Evolutionary conservation across 2,329 filamentous ascomycete genomes (phyloP).

Genomic region (Colletotrichum spaethianum): DNA sequence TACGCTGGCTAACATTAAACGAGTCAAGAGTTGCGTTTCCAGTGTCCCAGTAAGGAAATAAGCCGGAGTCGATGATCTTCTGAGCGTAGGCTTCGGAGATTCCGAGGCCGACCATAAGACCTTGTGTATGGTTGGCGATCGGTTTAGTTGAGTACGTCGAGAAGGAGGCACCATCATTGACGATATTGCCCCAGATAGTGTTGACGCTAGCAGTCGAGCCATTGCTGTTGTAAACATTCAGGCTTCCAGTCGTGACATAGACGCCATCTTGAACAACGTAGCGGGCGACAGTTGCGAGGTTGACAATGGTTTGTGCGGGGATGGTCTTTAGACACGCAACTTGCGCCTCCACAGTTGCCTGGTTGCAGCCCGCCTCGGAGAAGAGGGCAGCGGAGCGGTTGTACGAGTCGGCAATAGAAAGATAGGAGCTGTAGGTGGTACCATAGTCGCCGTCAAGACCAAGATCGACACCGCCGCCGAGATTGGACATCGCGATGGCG

Average conservation of each 20-base stretch:
- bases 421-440: not conserved
- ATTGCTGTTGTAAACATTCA: not conserved
- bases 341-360: not conserved
- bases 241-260: not conserved
- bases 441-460: slow-evolving; percentile 46
- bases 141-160: not conserved
- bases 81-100: not conserved
- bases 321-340: not conserved
- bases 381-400: not conserved
- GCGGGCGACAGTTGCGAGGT: not conserved
- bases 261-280: not conserved
- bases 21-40: slow-evolving; percentile 47
- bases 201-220: not conserved
- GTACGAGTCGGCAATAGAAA: not conserved
- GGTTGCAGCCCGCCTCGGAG: not conserved
- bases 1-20: slow-evolving; percentile 67
- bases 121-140: not conserved
- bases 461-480: slow-evolving; percentile 65
- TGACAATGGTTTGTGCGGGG: not conserved
- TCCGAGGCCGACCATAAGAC: not conserved
- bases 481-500: slow-evolving; percentile 64
- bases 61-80: not conserved
- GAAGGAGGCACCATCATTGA: not conserved
- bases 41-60: slow-evolving; percentile 47
- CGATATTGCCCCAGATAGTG: not conserved